phyloP scores from a whole-genome alignment of 306 rosid genomes.

The Medicago arabica region DNA sequence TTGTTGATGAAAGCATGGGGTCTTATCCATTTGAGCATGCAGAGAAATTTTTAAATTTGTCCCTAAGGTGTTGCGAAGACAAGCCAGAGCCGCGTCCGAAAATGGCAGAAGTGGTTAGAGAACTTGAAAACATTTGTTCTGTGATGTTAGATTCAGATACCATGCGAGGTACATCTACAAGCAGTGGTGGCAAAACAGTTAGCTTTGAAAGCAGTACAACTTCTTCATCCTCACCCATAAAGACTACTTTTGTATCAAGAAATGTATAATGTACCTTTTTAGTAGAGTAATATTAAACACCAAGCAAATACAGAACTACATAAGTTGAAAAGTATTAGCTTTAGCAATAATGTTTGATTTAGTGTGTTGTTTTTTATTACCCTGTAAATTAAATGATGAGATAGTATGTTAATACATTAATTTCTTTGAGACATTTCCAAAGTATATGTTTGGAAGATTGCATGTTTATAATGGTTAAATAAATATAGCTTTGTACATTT shows the following conservation, averaged over 20 bases:
- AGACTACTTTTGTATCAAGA: slow-evolving; percentile 2
- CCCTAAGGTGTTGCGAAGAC: slow-evolving; percentile 17
- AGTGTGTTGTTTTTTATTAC: slow-evolving; percentile 4
- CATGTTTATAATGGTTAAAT: neutral
- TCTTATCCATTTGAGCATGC: slow-evolving; percentile 11
- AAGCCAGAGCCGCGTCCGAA: slow-evolving; percentile 14
- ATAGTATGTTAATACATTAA: neutral
- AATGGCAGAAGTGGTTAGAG: slow-evolving; percentile 13
- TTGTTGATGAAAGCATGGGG: neutral
- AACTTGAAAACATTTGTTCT: slow-evolving; percentile 3
- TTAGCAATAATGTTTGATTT: neutral
- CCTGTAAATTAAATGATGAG: neutral
- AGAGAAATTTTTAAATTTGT: slow-evolving; percentile 6
- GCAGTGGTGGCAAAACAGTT: slow-evolving; percentile 1
- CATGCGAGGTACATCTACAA: neutral
- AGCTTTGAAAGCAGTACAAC: slow-evolving; percentile 4
- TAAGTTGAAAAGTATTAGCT: neutral
- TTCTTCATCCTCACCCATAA: slow-evolving; percentile 22
- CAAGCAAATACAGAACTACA: neutral
- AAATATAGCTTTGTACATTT: slow-evolving; percentile 1
- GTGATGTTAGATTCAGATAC: slow-evolving; percentile 13
- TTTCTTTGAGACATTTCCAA: neutral
- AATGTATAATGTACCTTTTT: neutral
- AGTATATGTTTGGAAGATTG: neutral
- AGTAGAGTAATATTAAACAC: neutral